These are phyloP conservation scores for Odontarrhena argentea DNA, from an alignment of 345 rosid genomes.

Conservation along the genomic window DNA sequence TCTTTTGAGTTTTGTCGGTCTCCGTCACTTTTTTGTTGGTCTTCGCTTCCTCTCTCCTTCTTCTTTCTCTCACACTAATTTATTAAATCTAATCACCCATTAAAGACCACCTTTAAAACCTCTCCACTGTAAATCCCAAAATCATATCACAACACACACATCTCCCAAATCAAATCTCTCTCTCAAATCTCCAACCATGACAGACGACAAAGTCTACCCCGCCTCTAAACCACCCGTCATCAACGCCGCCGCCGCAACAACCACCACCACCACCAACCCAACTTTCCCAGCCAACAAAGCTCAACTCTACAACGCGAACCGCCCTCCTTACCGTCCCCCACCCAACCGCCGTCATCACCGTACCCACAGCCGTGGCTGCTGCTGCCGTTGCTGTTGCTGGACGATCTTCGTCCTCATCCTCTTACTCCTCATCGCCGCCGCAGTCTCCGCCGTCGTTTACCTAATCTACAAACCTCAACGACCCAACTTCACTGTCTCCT, in stretches of 20 bases:
- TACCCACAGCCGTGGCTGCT: conserved; percentile 50
- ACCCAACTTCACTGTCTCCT: conserved; percentile 64
- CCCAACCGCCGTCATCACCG: conserved; percentile 53
- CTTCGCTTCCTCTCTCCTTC: conserved; percentile 25
- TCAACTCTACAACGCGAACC: conserved; percentile 68
- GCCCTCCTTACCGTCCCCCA: conserved; percentile 78
- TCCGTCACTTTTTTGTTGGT: background rate
- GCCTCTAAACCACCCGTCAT: conserved; percentile 53
- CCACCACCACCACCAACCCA: conserved; percentile 41
- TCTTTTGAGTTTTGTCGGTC: conserved; percentile 31
- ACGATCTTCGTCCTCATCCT: conserved; percentile 54
- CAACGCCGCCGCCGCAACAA: conserved; percentile 23
- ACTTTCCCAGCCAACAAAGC: conserved; percentile 69
- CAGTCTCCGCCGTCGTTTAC: conserved; percentile 59
- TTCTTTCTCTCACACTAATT: background rate
- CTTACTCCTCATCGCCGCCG: conserved; percentile 53
- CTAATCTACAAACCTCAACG: conserved; percentile 77
- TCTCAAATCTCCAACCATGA: conserved; percentile 40
- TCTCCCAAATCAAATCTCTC: background rate
- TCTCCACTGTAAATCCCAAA: background rate
- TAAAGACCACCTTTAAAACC: conserved; percentile 21
- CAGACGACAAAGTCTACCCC: conserved; percentile 66
- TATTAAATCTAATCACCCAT: background rate
- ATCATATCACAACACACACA: conserved; percentile 9
- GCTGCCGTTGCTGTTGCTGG: conserved; percentile 66